These are phyloP conservation scores for Oryza glaberrima DNA, from an alignment of 176 grass and related monocot genomes.

Conservation along the genomic window DNA sequence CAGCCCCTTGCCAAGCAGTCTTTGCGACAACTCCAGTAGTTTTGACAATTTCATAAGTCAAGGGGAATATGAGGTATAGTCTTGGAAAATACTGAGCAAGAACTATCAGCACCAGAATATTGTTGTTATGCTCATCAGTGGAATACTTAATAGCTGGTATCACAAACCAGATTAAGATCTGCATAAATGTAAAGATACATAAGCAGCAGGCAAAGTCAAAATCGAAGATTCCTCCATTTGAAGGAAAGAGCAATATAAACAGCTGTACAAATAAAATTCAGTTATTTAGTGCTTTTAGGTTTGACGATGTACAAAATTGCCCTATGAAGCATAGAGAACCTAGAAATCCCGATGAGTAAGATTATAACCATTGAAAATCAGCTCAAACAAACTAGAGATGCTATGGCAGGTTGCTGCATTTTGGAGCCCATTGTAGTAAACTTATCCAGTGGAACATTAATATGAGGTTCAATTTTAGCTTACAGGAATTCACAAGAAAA, in stretches of 20 bases:
- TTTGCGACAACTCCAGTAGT: slow-evolving; percentile 89
- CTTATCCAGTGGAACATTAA: background rate
- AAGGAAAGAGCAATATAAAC: background rate
- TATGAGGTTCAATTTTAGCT: background rate
- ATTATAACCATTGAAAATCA: background rate
- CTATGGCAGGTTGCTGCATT: background rate
- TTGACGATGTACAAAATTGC: background rate
- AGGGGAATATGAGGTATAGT: slow-evolving; percentile 96
- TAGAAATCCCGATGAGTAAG: background rate
- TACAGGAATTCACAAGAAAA: background rate
- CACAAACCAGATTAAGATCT: slow-evolving; percentile 94
- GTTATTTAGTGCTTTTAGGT: slow-evolving; percentile 27
- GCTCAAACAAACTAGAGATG: background rate
- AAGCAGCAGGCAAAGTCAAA: slow-evolving; percentile 33
- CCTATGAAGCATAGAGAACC: background rate
- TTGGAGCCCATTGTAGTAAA: background rate
- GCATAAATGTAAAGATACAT: slow-evolving; percentile 43
- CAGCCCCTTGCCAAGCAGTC: slow-evolving; percentile 94
- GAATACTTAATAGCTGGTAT: slow-evolving; percentile 83
- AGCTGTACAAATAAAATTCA: slow-evolving; percentile 7
- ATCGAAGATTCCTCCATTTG: background rate
- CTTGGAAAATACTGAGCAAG: slow-evolving; percentile 94
- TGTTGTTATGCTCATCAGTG: slow-evolving; percentile 85
- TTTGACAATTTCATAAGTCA: slow-evolving; percentile 90
- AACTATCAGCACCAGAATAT: slow-evolving; percentile 85